Conservation (phyloP, 2,329 filamentous ascomycete species). For the Alternaria rosae region DNA sequence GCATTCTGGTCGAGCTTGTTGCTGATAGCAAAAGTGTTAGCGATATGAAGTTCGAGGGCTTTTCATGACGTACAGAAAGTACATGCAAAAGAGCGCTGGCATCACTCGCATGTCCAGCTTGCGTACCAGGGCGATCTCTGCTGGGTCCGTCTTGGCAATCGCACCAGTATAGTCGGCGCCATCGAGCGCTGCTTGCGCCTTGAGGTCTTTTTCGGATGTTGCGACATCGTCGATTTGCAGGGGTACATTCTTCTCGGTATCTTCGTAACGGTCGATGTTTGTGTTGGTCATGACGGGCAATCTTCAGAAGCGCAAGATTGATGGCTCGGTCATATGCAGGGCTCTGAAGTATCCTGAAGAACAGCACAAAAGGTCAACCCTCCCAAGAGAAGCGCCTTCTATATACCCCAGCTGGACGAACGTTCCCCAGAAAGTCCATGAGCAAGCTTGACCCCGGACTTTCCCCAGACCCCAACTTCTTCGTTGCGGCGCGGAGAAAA, state of each 20-base stretch:
- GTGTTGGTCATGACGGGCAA: constrained; percentile 16
- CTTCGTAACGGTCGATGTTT: constrained; percentile 1
- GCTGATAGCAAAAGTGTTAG: constrained; percentile 3
- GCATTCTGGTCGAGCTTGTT: constrained; percentile 66
- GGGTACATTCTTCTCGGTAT: constrained; percentile 26
- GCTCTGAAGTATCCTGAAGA: not conserved
- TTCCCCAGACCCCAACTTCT: constrained; percentile 28
- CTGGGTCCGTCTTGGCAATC: constrained; percentile 32
- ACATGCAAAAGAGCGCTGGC: constrained; percentile 46
- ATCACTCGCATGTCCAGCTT: constrained; percentile 38
- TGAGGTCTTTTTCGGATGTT: not conserved
- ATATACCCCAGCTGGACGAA: constrained; percentile 29
- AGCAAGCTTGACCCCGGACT: constrained; percentile 25
- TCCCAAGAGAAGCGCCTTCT: not conserved
- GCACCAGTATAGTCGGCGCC: constrained; percentile 34
- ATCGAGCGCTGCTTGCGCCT: not conserved
- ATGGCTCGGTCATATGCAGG: not conserved
- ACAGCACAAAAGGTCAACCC: not conserved
- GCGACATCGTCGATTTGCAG: constrained; percentile 30
- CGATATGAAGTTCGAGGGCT: not conserved
- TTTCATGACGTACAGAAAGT: constrained; percentile 41
- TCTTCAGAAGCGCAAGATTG: not conserved
- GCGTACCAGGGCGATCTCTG: constrained; percentile 35
- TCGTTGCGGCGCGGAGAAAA: not conserved
- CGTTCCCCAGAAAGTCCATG: constrained; percentile 27